phyloP scores from a whole-genome alignment of 2,329 filamentous ascomycete genomes.

The Colletotrichum lupini region DNA sequence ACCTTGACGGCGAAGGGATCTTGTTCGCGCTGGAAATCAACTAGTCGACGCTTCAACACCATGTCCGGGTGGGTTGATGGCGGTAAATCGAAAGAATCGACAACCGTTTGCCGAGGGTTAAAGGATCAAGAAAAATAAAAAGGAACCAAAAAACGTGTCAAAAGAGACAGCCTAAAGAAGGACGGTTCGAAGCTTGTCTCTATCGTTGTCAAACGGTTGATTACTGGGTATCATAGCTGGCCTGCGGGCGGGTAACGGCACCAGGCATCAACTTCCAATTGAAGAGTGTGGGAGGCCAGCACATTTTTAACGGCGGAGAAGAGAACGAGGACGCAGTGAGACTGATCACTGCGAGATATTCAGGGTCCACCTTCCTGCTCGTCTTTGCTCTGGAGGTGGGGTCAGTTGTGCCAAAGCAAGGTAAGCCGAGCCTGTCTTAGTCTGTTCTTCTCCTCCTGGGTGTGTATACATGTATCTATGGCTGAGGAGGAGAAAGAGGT shows the following conservation, averaged over 20 bases:
- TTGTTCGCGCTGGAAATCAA: neutral
- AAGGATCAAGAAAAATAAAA: neutral
- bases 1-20: neutral
- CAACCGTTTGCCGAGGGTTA: neutral
- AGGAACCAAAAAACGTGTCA: constrained; percentile 2
- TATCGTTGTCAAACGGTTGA: constrained; percentile 20
- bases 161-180: constrained; percentile 16
- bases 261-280: constrained; percentile 13
- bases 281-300: constrained; percentile 29
- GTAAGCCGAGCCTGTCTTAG: constrained; percentile 25
- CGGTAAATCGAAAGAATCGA: constrained; percentile 1
- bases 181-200: constrained; percentile 13
- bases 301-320: constrained; percentile 34
- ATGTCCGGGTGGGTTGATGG: constrained; percentile 1
- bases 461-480: constrained; percentile 6
- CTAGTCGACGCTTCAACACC: constrained; percentile 13
- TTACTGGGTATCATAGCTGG: constrained; percentile 29
- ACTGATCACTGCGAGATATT: constrained; percentile 24
- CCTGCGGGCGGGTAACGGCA: constrained; percentile 12
- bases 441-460: constrained; percentile 5
- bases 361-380: constrained; percentile 32
- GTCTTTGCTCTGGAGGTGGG: constrained; percentile 26
- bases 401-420: constrained; percentile 30
- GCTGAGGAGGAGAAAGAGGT: neutral
- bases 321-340: constrained; percentile 16